A percentile compares a stretch with the other conserved stretches of the same genome.
These are phyloP conservation scores for Colletotrichum lindemuthianum DNA, from an alignment of 2,329 filamentous ascomycete species.

Conservation along the genomic window DNA sequence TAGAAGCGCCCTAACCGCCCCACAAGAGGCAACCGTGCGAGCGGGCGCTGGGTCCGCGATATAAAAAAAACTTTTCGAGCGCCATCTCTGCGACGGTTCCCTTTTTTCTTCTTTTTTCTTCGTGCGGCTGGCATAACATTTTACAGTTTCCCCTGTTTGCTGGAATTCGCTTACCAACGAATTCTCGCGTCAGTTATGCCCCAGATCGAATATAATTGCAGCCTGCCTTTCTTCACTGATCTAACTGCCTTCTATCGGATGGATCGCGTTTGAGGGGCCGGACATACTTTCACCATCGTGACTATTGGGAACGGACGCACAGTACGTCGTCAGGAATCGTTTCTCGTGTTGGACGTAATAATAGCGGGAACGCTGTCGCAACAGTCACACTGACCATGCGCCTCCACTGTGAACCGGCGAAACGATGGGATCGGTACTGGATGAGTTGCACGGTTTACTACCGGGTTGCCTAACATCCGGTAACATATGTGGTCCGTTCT, in stretches of 20 bases:
- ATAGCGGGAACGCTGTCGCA: too few species aligned
- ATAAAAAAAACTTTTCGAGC: conserved; percentile 32
- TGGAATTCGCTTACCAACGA: conserved; percentile 70
- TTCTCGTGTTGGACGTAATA: not conserved
- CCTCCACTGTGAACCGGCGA: too few species aligned
- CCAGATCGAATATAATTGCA: conserved; percentile 85
- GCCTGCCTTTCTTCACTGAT: conserved; percentile 56
- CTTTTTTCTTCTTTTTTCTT: conserved; percentile 68
- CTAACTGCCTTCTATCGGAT: conserved; percentile 12
- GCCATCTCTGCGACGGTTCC: conserved; percentile 29
- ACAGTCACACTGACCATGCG: too few species aligned
- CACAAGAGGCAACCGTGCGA: conserved; percentile 18
- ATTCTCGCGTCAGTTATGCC: conserved; percentile 80
- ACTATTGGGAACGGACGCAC: not conserved
- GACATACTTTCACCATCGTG: conserved; percentile 48
- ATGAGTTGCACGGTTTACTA: too few species aligned
- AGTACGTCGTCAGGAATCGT: not conserved
- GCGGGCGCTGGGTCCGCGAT: conserved; percentile 16
- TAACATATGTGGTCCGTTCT: conserved; percentile 10
- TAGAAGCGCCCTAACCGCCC: not conserved
- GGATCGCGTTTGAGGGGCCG: conserved; percentile 48
- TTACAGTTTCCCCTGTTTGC: conserved; percentile 79
- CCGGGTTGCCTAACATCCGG: too few species aligned
- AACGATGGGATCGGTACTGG: too few species aligned
- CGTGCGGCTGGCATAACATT: conserved; percentile 78